Evolutionary conservation across 371 early-diverging fungal genomes (phyloP), one percentile per base, ranked within the genome.

Genomic region (Zychaea mexicana): DNA sequence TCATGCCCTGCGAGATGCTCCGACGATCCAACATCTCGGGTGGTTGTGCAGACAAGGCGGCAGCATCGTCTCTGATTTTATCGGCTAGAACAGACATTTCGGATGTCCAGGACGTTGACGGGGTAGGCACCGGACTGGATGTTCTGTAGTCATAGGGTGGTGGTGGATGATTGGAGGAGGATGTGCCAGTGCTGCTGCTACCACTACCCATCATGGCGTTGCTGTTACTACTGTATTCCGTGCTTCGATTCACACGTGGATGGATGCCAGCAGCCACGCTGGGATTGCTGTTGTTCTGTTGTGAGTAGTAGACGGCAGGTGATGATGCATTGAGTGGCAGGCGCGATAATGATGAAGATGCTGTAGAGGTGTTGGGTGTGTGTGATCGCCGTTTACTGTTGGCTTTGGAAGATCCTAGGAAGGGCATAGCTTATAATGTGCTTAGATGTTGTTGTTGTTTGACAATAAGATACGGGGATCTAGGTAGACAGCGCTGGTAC

Each of bases 1-100:
- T 81, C 78, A 85, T 81, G 21, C 83, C 86, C 57, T 64, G 64
- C 13, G 68, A 59, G 42, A 68, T 68, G 28, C 64, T 68, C 13
- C 60, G 26, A 21, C 68, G 63, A 52, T 68, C 68, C 10, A 68
- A 46, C 19, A 46, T 55, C 17, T 59, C 38, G 33, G 38, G 52
- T 26, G 45, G 15, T 10, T 33, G 30, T 9, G 52, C 10, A 4
- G 61, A 47, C 19, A 42, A 47, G 32, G 30, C 57, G 3, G 46
- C 65, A 9, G 74, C 61, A 52, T 77, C 71, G 45, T 72, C 68
- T 46, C 66, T 62, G 15, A 79, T 68, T 33, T 72, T 79, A 42
- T 79, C 74, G 12, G 72, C 76, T 13, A 76, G 57, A 2, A 72
- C 67, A 22, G 68, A 68, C 72, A 79, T 75, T 42, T 78, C 75